Conservation (phyloP, 2,329 filamentous ascomycete genomes). For the Seiridium unicorne region DNA sequence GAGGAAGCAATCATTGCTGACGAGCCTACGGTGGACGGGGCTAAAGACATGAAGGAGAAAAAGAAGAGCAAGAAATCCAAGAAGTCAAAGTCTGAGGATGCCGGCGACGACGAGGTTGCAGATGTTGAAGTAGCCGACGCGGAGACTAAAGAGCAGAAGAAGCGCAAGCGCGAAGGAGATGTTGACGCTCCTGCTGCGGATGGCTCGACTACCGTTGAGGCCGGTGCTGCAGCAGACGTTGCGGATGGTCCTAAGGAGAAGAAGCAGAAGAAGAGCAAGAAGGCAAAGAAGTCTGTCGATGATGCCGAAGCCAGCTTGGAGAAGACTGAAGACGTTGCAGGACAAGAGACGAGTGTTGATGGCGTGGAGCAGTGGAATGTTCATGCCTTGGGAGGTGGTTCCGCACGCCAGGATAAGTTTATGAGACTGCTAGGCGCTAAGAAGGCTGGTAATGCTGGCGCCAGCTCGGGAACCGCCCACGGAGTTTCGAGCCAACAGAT, state of each 20-base stretch:
- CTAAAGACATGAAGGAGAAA: conserved; percentile 19
- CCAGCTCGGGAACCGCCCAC: conserved; percentile 9
- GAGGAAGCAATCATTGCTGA: conserved; percentile 1
- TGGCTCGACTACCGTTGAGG: not conserved
- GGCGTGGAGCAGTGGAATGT: conserved; percentile 51
- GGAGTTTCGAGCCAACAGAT: conserved; percentile 22
- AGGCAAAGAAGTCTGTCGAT: conserved; percentile 15
- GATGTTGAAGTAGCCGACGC: conserved; percentile 2
- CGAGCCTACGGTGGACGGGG: not conserved
- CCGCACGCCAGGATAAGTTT: conserved; percentile 54
- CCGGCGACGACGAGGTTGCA: conserved; percentile 6
- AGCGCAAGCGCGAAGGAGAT: conserved; percentile 15
- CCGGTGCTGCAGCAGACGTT: conserved; percentile 13
- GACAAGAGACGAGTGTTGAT: conserved; percentile 14
- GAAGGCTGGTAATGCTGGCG: conserved; percentile 27
- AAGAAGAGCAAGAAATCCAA: conserved; percentile 29
- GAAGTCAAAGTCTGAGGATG: conserved; percentile 22
- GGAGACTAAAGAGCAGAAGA: conserved; percentile 22
- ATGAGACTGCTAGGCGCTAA: conserved; percentile 56
- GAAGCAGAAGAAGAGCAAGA: conserved; percentile 16
- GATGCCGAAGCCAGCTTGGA: conserved; percentile 18
- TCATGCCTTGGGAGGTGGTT: conserved; percentile 47
- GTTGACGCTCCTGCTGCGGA: no score
- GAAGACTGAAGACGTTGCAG: conserved; percentile 19
- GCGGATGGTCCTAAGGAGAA: conserved; percentile 23